Percentiles rank a stretch among this genome's conserved stretches.
phyloP scores from a whole-genome alignment of 73 alveolate genomes.

The Symbiodinium natans region DNA sequence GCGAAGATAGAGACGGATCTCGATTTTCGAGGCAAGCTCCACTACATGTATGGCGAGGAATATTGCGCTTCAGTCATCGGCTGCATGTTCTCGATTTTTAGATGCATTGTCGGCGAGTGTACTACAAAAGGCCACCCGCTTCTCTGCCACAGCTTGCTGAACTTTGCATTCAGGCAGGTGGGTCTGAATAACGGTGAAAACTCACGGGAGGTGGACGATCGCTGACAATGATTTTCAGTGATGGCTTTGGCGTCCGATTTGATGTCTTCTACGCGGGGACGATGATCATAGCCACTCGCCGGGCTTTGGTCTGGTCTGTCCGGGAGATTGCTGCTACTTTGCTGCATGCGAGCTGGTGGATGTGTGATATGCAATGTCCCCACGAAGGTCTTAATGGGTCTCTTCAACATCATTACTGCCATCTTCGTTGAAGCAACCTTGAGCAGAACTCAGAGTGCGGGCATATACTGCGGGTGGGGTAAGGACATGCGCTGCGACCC shows the following conservation, averaged over 20 bases:
- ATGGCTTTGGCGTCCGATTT: conserved; percentile 70
- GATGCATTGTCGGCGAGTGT: conserved; percentile 85
- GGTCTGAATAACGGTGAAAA: too few relatives aligned
- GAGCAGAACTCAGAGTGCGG: neutral
- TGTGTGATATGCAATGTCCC: neutral
- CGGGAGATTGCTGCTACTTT: too few relatives aligned
- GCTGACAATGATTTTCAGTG: conserved; percentile 88
- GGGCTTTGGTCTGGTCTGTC: too few relatives aligned
- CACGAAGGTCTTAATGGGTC: conserved; percentile 44
- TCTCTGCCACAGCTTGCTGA: too few relatives aligned
- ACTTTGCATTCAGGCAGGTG: too few relatives aligned
- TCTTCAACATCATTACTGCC: conserved; percentile 78
- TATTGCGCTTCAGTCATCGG: conserved; percentile 56
- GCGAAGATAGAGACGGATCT: neutral
- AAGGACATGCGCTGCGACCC: too few relatives aligned
- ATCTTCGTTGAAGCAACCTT: conserved; percentile 73
- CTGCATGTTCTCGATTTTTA: conserved; percentile 91
- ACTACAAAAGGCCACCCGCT: conserved; percentile 52
- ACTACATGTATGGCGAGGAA: conserved; percentile 78
- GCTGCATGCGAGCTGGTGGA: too few relatives aligned
- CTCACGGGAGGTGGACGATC: conserved; percentile 57
- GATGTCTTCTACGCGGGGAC: conserved; percentile 30
- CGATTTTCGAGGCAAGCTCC: conserved; percentile 35
- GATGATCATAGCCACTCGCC: conserved; percentile 33
- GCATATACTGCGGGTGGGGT: too few relatives aligned